Percentiles rank a stretch among this genome's conserved stretches.
phyloP scores from a whole-genome alignment of 352 stramenopile genomes.

The Phytophthora parvispora region DNA sequence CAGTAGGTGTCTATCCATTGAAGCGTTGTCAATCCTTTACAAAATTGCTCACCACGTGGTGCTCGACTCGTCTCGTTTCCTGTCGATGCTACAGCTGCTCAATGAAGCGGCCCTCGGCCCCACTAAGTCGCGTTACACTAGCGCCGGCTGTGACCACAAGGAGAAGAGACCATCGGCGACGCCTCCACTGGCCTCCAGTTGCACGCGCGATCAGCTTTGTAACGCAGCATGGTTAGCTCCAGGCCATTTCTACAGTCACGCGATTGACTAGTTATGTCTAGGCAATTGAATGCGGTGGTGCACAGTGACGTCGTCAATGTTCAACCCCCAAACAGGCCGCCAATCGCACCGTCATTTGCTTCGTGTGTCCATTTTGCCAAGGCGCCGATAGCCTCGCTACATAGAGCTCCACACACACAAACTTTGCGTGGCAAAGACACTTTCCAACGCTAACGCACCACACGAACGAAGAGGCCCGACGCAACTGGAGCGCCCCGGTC shows the following conservation, averaged over 20 bases:
- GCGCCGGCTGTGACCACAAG: conserved; percentile 11
- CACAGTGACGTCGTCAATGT: too few species aligned
- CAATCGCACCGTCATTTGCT: too few species aligned
- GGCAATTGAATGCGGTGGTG: not conserved
- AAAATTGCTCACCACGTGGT: conserved; percentile 14
- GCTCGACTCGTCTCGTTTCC: conserved; percentile 33
- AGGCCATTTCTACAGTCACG: conserved; percentile 34
- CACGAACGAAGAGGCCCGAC: not conserved
- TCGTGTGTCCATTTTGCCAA: too few species aligned
- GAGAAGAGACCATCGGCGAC: not conserved
- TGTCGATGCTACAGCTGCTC: conserved; percentile 8
- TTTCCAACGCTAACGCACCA: not conserved
- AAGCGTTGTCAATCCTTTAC: conserved; percentile 34
- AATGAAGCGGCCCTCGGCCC: conserved; percentile 5
- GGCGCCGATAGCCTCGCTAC: not conserved
- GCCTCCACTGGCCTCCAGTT: conserved; percentile 2
- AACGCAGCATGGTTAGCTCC: conserved; percentile 5
- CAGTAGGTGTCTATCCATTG: conserved; percentile 23
- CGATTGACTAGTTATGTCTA: too few species aligned
- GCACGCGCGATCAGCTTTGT: not conserved
- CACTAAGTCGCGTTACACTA: conserved; percentile 28
- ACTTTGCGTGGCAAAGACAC: not conserved
- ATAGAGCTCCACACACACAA: not conserved
- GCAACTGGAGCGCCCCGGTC: not conserved
- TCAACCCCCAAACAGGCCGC: too few species aligned